A percentile compares a stretch with the other conserved stretches of the same genome.
phyloP scores from a whole-genome alignment of 208 protist genomes.

The Porcisia deanei region DNA sequence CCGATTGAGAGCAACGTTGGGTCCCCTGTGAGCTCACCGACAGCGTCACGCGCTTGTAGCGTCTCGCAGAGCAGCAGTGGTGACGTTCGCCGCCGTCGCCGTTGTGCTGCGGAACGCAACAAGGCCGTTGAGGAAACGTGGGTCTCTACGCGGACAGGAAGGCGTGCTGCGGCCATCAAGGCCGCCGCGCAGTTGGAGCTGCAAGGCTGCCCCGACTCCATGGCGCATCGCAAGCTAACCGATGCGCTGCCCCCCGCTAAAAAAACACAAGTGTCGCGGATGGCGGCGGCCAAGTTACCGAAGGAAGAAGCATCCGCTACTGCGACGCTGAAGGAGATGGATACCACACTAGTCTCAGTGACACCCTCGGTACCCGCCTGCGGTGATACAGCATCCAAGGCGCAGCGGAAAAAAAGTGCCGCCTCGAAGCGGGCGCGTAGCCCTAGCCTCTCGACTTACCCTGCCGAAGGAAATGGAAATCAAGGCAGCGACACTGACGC shows the following conservation, averaged over 20 bases:
- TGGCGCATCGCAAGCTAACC: background rate
- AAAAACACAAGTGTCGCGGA: background rate
- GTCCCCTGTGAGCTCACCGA: constrained; percentile 13
- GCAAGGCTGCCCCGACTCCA: background rate
- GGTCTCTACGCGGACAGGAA: constrained; percentile 45
- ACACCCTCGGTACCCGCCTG: background rate
- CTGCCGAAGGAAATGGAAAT: constrained; percentile 2
- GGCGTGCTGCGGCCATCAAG: constrained; percentile 35
- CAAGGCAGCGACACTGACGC: constrained; percentile 1
- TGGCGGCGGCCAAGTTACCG: background rate
- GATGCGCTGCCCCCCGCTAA: background rate
- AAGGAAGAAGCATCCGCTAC: background rate
- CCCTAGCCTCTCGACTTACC: background rate
- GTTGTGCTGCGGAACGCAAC: constrained; percentile 32
- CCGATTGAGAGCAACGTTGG: background rate
- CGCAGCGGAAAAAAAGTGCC: background rate
- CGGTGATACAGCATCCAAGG: background rate
- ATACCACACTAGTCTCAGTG: background rate
- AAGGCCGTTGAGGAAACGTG: constrained; percentile 56
- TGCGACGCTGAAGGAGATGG: background rate
- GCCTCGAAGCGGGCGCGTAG: constrained; percentile 19
- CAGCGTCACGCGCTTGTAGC: constrained; percentile 26
- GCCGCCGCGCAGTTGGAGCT: constrained; percentile 12
- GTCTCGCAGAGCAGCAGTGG: constrained; percentile 1
- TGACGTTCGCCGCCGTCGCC: constrained; percentile 1